Evolutionary conservation across 345 rosid species (phyloP).

Genomic region (Hibiscus trionum): DNA sequence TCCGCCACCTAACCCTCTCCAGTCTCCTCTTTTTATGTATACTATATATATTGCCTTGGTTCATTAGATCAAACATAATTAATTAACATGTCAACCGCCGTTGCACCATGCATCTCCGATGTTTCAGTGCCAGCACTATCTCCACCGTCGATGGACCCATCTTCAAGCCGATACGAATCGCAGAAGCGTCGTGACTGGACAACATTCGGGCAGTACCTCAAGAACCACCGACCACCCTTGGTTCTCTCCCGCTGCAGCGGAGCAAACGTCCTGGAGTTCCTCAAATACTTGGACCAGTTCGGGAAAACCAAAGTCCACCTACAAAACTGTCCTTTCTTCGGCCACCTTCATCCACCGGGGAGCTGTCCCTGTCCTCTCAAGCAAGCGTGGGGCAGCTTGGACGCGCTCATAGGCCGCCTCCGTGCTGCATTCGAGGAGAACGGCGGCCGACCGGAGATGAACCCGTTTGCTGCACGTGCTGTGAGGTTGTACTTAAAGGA

Average conservation of each 20-base stretch:
- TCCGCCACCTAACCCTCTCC: too few species aligned
- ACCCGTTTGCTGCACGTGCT: not conserved
- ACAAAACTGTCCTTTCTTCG: not conserved
- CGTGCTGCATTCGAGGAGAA: not conserved
- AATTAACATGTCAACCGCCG: not conserved
- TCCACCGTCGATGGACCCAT: not conserved
- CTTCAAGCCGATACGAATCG: not conserved
- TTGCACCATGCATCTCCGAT: not conserved
- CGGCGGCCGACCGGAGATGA: not conserved
- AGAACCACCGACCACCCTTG: not conserved
- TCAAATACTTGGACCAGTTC: not conserved
- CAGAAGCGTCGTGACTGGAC: conserved; percentile 1
- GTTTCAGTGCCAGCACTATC: not conserved
- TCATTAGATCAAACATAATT: too few species aligned
- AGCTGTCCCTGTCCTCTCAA: not conserved
- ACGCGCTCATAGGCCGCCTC: not conserved
- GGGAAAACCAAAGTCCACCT: conserved; percentile 3
- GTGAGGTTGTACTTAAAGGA: conserved; percentile 1
- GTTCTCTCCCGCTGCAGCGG: conserved; percentile 3
- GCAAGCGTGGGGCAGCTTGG: conserved; percentile 9
- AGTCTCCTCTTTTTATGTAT: too few species aligned
- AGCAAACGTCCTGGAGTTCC: conserved; percentile 1
- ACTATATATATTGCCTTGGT: too few species aligned
- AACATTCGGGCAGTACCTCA: not conserved
- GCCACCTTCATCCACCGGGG: not conserved